A percentile compares a stretch with the other conserved stretches of the same genome.
phyloP scores from a whole-genome alignment of 1,139 yeast genomes.

The Arxiozyma heterogenica region DNA sequence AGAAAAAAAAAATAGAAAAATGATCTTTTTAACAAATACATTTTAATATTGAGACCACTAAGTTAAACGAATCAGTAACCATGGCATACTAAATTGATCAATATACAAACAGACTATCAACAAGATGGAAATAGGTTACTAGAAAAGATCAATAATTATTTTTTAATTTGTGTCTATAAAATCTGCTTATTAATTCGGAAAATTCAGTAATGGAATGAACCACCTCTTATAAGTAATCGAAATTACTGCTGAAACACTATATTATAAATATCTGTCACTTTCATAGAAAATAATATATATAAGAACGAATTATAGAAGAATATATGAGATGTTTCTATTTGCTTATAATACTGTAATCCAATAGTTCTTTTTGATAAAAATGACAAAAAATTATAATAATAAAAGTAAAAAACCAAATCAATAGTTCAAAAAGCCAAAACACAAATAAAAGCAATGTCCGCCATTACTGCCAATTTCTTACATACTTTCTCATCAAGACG shows the following conservation, averaged over 20 bases:
- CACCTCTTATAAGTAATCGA: background rate
- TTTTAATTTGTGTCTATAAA: background rate
- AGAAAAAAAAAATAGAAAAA: background rate
- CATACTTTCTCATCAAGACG: slow-evolving; percentile 32
- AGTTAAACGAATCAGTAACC: background rate
- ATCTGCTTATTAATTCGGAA: background rate
- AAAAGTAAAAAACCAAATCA: background rate
- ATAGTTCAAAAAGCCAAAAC: background rate
- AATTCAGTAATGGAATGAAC: background rate
- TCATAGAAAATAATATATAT: too few relatives aligned
- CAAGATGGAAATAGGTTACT: too few relatives aligned
- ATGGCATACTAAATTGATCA: too few relatives aligned
- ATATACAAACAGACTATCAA: too few relatives aligned
- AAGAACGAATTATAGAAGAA: background rate
- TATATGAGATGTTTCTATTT: too few relatives aligned
- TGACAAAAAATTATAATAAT: background rate
- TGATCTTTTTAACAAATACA: background rate
- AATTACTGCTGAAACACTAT: too few relatives aligned
- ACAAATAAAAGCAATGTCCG: slow-evolving; percentile 17
- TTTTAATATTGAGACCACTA: background rate
- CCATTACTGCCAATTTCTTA: slow-evolving; percentile 18
- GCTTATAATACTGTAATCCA: too few relatives aligned
- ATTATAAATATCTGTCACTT: too few relatives aligned
- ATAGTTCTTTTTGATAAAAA: too few relatives aligned
- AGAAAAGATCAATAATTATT: background rate